These are phyloP conservation scores for Fragaria vesca DNA, from an alignment of 306 rosid species.

Conservation along the genomic window DNA sequence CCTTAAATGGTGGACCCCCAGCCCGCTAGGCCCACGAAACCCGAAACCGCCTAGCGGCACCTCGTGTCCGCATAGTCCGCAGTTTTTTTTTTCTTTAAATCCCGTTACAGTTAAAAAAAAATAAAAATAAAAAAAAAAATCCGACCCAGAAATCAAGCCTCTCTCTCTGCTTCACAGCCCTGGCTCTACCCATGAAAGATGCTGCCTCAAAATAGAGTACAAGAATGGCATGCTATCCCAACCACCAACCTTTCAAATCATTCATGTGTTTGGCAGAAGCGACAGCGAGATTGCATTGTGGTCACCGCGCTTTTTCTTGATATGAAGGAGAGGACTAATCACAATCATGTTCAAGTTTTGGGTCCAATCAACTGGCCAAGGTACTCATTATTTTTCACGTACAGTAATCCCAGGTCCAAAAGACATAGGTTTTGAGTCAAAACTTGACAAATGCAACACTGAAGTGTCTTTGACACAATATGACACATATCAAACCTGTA, in stretches of 20 bases:
- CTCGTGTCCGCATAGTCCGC: too few relatives aligned
- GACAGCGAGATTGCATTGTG: slow-evolving; percentile 49
- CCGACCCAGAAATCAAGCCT: too few relatives aligned
- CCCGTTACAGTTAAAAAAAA: too few relatives aligned
- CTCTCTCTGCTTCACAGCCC: too few relatives aligned
- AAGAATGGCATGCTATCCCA: slow-evolving; percentile 22
- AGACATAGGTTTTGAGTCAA: background rate
- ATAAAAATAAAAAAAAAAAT: too few relatives aligned
- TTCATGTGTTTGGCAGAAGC: slow-evolving; percentile 52
- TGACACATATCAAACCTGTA: background rate
- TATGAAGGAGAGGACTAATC: background rate
- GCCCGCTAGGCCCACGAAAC: too few relatives aligned
- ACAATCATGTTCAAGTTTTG: slow-evolving; percentile 5
- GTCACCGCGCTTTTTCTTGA: slow-evolving; percentile 34
- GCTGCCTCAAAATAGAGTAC: slow-evolving; percentile 26
- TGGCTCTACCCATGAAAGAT: slow-evolving; percentile 24
- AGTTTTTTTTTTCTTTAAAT: too few relatives aligned
- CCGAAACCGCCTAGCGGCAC: too few relatives aligned
- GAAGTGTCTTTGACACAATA: background rate
- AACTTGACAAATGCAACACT: background rate
- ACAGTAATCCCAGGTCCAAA: background rate
- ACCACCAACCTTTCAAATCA: slow-evolving; percentile 38
- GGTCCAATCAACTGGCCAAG: slow-evolving; percentile 45
- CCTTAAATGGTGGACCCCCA: too few relatives aligned
- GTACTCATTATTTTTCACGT: slow-evolving; percentile 19